Conservation (phyloP, 768 basidiomycete species). For the Tulasnella sp. region DNA sequence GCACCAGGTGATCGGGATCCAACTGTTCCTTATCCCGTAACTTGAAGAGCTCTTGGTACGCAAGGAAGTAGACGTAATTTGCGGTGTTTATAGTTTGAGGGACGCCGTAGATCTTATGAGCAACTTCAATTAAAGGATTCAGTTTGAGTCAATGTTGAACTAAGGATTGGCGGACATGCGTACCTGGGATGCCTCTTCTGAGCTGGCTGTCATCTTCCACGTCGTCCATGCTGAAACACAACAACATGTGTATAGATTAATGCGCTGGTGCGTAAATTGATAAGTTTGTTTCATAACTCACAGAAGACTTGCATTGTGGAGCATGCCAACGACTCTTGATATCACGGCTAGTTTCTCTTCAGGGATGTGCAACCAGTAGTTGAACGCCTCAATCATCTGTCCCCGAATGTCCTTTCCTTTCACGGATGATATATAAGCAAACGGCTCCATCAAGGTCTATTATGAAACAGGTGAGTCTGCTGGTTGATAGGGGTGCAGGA, state of each 20-base stretch:
- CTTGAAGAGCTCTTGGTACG: constrained; percentile 71
- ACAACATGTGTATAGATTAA: not conserved
- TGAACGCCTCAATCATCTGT: constrained; percentile 86
- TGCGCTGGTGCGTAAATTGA: not conserved
- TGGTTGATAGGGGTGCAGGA: not conserved
- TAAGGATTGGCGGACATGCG: no score
- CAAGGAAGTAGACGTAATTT: constrained; percentile 94
- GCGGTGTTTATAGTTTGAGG: constrained; percentile 97
- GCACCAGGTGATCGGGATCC: constrained; percentile 23
- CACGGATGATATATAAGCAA: constrained; percentile 66
- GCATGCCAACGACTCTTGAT: constrained; percentile 76
- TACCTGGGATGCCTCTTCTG: constrained; percentile 74
- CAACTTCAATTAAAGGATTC: constrained; percentile 44
- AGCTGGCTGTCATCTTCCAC: constrained; percentile 88
- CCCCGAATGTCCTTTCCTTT: constrained; percentile 91
- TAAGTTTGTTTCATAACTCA: constrained; percentile 29
- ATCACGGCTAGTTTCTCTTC: constrained; percentile 59
- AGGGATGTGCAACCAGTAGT: constrained; percentile 80
- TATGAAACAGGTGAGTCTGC: not conserved
- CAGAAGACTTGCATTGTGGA: constrained; percentile 91
- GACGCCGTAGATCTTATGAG: constrained; percentile 92
- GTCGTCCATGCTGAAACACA: constrained; percentile 70
- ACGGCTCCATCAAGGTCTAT: constrained; percentile 72
- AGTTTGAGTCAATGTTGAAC: not conserved
- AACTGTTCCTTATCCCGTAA: constrained; percentile 31